Evolutionary conservation across 148 eudicot genomes (phyloP).

Genomic region (Simmondsia chinensis): DNA sequence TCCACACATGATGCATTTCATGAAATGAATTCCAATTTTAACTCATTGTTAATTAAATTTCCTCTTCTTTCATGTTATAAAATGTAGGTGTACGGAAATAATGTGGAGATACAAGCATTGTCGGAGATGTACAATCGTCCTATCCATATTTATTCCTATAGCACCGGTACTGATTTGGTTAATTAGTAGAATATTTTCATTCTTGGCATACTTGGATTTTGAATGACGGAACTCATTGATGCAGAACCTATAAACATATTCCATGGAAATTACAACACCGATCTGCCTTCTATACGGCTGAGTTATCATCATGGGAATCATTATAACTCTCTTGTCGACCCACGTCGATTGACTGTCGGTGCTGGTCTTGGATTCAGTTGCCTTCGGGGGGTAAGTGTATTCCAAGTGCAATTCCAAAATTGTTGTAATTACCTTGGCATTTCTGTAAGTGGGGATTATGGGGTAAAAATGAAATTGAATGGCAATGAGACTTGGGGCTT

Average conservation of each 20-base stretch:
- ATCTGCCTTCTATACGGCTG: slow-evolving; percentile 79
- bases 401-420: no score
- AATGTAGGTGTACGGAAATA: slow-evolving; percentile 91
- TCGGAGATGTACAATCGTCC: slow-evolving; percentile 98
- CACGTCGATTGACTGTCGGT: slow-evolving; percentile 76
- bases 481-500: no score
- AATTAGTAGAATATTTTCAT: background rate
- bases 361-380: slow-evolving; percentile 95
- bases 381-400: slow-evolving; percentile 76
- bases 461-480: no score
- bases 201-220: slow-evolving; percentile 1
- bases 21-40: no score
- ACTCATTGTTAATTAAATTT: no score
- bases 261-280: slow-evolving; percentile 82
- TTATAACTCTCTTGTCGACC: slow-evolving; percentile 98
- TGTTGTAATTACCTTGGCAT: no score
- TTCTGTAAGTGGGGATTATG: no score
- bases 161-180: slow-evolving; percentile 47
- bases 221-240: background rate
- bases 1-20: no score
- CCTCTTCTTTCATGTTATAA: background rate
- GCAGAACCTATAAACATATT: slow-evolving; percentile 94
- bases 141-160: slow-evolving; percentile 94
- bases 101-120: slow-evolving; percentile 86
- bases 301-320: slow-evolving; percentile 95